These are phyloP conservation scores for Leccinellum luteum DNA, from an alignment of 768 basidiomycete species.

Conservation along the genomic window DNA sequence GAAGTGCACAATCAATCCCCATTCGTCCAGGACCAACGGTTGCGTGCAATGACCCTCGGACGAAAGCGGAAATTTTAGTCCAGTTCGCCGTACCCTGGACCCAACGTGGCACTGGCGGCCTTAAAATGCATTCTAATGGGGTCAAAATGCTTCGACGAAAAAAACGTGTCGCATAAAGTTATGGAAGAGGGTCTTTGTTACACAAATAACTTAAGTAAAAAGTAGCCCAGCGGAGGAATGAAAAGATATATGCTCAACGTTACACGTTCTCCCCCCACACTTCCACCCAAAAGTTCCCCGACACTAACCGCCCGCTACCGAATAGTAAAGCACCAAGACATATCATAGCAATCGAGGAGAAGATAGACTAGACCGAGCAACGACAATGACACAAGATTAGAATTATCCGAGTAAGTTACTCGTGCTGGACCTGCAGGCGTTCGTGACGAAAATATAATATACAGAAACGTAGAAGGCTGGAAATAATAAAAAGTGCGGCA, in stretches of 20 bases:
- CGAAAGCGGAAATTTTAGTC: neutral
- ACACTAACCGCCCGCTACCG: neutral
- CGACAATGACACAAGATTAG: constrained; percentile 22
- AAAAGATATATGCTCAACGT: neutral
- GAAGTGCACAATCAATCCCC: too few relatives aligned
- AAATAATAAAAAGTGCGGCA: constrained; percentile 5
- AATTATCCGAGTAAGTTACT: constrained; percentile 34
- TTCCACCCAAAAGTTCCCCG: neutral
- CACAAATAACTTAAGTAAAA: constrained; percentile 1
- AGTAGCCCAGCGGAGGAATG: neutral
- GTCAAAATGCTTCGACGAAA: neutral
- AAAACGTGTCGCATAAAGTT: constrained; percentile 6
- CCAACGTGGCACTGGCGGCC: neutral
- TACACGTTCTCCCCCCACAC: neutral
- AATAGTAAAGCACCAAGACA: constrained; percentile 5
- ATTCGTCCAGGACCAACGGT: too few relatives aligned
- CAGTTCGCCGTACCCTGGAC: neutral
- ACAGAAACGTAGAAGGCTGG: constrained; percentile 19
- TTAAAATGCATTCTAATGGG: neutral
- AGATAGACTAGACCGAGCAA: constrained; percentile 13
- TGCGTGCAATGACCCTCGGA: neutral
- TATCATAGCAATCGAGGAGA: constrained; percentile 13
- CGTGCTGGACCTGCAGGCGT: constrained; percentile 28
- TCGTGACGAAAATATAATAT: constrained; percentile 23
- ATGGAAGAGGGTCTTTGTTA: neutral